A percentile compares a stretch with the other conserved stretches of the same genome.
Evolutionary conservation across 257 asterid species (phyloP).

Genomic region (Solanum infundibuliforme): DNA sequence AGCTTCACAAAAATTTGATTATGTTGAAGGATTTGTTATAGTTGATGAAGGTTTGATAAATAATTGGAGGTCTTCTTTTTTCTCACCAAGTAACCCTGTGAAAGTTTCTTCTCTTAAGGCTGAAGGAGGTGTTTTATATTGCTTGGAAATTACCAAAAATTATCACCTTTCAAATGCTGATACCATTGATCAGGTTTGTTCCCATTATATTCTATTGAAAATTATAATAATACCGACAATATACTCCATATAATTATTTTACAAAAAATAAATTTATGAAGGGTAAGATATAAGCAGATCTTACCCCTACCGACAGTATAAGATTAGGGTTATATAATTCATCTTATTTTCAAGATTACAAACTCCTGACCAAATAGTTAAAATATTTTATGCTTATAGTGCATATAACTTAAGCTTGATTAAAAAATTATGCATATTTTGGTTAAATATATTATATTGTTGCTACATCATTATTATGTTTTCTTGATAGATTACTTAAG

Average conservation of each 20-base stretch:
- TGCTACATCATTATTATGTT: neutral
- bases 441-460: neutral
- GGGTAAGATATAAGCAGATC: neutral
- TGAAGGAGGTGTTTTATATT: slow-evolving; percentile 53
- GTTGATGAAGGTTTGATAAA: slow-evolving; percentile 66
- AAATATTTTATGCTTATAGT: neutral
- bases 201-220: neutral
- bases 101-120: slow-evolving; percentile 47
- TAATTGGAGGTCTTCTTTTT: slow-evolving; percentile 81
- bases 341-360: too few relatives aligned
- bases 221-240: neutral
- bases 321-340: neutral
- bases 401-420: neutral
- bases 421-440: neutral
- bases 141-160: slow-evolving; percentile 65
- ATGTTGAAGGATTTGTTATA: slow-evolving; percentile 73
- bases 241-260: neutral
- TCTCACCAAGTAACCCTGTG: slow-evolving; percentile 59
- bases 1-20: slow-evolving; percentile 38
- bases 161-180: slow-evolving; percentile 27
- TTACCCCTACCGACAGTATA: neutral
- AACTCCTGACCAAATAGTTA: too few relatives aligned
- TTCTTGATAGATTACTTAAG: neutral
- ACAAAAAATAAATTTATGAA: accelerated
- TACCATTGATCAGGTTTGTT: slow-evolving; percentile 37